Evolutionary conservation across 805 yeast species (phyloP).

Genomic region (Candida maris): DNA sequence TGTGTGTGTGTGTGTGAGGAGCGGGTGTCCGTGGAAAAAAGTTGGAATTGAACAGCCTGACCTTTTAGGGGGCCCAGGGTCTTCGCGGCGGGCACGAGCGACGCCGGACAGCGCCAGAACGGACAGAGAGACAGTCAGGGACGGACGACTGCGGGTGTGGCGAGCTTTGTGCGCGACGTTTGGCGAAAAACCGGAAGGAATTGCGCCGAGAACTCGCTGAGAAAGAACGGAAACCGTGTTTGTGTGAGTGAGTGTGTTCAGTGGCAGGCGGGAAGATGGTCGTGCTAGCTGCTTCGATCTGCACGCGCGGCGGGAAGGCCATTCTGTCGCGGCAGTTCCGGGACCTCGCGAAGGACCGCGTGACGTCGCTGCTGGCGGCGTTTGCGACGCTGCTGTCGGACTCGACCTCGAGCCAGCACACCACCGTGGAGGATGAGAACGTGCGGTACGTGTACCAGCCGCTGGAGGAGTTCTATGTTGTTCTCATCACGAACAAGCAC

Average conservation of each 20-base stretch:
- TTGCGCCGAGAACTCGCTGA: background rate
- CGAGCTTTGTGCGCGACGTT: too few species aligned
- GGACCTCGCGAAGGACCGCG: conserved; percentile 79
- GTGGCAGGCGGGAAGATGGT: conserved; percentile 60
- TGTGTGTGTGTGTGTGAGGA: too few species aligned
- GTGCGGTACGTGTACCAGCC: conserved; percentile 96
- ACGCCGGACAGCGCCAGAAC: too few species aligned
- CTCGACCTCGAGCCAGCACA: conserved; percentile 71
- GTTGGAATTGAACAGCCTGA: background rate
- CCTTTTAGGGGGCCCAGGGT: too few species aligned
- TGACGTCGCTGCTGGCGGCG: conserved; percentile 77
- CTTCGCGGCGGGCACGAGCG: too few species aligned
- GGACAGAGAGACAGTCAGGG: too few species aligned
- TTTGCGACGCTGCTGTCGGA: conserved; percentile 78
- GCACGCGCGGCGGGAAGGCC: conserved; percentile 91
- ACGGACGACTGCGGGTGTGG: too few species aligned
- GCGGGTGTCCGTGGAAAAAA: too few species aligned
- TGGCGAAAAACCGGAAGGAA: background rate
- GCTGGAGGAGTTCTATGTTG: conserved; percentile 87
- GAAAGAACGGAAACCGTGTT: background rate
- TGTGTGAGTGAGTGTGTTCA: too few species aligned
- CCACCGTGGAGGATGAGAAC: conserved; percentile 88
- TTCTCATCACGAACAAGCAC: conserved; percentile 83
- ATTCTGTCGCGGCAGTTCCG: conserved; percentile 88
- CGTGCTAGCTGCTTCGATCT: conserved; percentile 89